phyloP scores from a whole-genome alignment of 2,329 filamentous ascomycete species.

The Fusarium hainanense region DNA sequence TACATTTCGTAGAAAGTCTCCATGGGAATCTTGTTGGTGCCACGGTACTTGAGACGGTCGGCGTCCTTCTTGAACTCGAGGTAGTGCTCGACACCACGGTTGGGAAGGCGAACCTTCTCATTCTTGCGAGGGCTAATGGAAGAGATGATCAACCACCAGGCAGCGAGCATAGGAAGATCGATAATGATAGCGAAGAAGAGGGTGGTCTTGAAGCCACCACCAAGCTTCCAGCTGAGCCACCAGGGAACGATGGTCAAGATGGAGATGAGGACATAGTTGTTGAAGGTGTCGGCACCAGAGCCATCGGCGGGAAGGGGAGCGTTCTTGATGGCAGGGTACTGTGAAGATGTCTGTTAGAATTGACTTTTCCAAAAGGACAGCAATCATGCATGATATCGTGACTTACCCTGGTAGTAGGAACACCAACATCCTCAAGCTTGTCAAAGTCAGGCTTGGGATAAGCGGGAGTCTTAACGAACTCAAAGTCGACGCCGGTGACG shows the following conservation, averaged over 20 bases:
- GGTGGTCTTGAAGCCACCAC: slow-evolving; percentile 86
- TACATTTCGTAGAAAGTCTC: slow-evolving; percentile 98
- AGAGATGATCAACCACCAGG: slow-evolving; percentile 86
- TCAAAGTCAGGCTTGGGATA: slow-evolving; percentile 69
- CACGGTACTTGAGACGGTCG: slow-evolving; percentile 74
- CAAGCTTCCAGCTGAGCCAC: slow-evolving; percentile 86
- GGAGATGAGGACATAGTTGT: slow-evolving; percentile 79
- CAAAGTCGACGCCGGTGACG: slow-evolving; percentile 52
- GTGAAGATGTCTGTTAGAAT: neutral
- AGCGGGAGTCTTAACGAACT: slow-evolving; percentile 57
- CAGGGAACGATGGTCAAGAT: slow-evolving; percentile 77
- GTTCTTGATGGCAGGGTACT: slow-evolving; percentile 83
- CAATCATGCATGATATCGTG: slow-evolving; percentile 17
- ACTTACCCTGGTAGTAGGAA: slow-evolving; percentile 55
- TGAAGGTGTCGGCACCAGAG: slow-evolving; percentile 86
- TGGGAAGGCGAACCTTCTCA: slow-evolving; percentile 89
- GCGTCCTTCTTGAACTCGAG: slow-evolving; percentile 79
- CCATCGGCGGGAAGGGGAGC: slow-evolving; percentile 91
- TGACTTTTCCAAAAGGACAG: slow-evolving; percentile 29
- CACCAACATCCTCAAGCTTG: slow-evolving; percentile 69
- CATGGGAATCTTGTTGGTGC: slow-evolving; percentile 84
- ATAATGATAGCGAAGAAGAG: slow-evolving; percentile 88
- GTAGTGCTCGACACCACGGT: slow-evolving; percentile 90
- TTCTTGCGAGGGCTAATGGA: slow-evolving; percentile 88
- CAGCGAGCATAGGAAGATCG: slow-evolving; percentile 80